Evolutionary conservation across 2,329 filamentous ascomycete species (phyloP), one percentile per base, ranked within the genome.

Genomic region (Nothomitra cinnamomea): DNA sequence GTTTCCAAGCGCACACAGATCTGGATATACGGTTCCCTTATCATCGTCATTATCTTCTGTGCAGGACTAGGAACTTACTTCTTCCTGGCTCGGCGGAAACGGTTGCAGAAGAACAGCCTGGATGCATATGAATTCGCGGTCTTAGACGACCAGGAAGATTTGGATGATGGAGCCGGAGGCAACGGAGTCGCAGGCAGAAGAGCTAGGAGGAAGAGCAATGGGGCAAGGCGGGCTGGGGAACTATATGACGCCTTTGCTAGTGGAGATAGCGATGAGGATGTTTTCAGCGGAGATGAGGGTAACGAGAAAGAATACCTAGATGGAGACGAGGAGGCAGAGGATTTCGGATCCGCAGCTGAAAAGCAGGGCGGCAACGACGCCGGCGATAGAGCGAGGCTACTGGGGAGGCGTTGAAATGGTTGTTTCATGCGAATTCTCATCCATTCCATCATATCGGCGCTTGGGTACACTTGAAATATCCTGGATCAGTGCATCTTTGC

Each of bases 41-140:
- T 75, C n/a, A 77, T 95, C 19, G 98, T 98, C 58, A 71, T 84
- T 12, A 71, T 84, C 51, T 98, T 98, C 72, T 89, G 89, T 66
- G 69, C 72, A 54, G 85, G 82, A 2, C 76, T 98, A 0, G 86
- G 80, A n/a, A 72, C 82, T 43, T 95, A 90, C 71, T 78, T 94
- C 60, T 87, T 79, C 67, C 71, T 90, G 55, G 85, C 88, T 43
- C 82, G 88, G 25, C 82, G 85, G 55, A 85, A 82, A 64, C 80
- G 84, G 41, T 75, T 87, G 24, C 80, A 80, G 60, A 87, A 85
- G 67, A 80, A 79, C 65, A 76, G 81, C 2, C 79, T 85, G 51
- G 85, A 90, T 61, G 82, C 83, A 64, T 96, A 95, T 67, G 90
- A 95, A 61, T 98, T 98, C 60, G 89, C 95, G 68, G 82, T 95